Evolutionary conservation across 2,329 filamentous ascomycete genomes (phyloP).

Genomic region (Neopestalotiopsis clavispora): DNA sequence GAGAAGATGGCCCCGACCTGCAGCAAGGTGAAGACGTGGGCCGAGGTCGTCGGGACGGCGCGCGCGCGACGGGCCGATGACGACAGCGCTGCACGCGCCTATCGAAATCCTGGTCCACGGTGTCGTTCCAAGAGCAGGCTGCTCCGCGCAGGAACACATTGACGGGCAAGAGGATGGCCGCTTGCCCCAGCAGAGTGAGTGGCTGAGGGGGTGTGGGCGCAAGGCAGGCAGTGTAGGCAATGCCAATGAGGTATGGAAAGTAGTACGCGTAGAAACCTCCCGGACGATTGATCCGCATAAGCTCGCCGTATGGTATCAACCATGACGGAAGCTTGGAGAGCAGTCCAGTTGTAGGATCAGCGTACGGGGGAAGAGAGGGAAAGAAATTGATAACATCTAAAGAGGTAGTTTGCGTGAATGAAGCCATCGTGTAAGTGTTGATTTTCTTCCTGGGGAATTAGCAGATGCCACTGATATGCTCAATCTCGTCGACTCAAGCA

Average conservation of each 20-base stretch:
- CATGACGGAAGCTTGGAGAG: neutral
- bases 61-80: conserved; percentile 39
- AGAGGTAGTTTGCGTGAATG: neutral
- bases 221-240: conserved; percentile 51
- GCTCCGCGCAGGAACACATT: neutral
- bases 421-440: neutral
- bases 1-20: conserved; percentile 34
- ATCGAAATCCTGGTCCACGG: conserved; percentile 40
- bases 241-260: conserved; percentile 49
- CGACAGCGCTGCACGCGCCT: conserved; percentile 34
- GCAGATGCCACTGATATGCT: neutral
- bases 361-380: neutral
- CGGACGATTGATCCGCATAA: conserved; percentile 56
- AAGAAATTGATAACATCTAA: neutral
- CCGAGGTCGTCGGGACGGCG: conserved; percentile 33
- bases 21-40: conserved; percentile 34
- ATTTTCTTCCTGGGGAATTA: neutral
- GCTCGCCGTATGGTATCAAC: conserved; percentile 47
- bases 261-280: conserved; percentile 57
- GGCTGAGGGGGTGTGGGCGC: neutral
- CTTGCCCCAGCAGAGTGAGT: neutral
- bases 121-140: conserved; percentile 37
- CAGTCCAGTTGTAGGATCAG: conserved; percentile 6
- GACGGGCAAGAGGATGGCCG: neutral
- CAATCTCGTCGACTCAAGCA: too few species aligned